A percentile compares a stretch with the other conserved stretches of the same genome.
Conservation (phyloP, 768 basidiomycete genomes). For the Tricholoma saponaceum region DNA sequence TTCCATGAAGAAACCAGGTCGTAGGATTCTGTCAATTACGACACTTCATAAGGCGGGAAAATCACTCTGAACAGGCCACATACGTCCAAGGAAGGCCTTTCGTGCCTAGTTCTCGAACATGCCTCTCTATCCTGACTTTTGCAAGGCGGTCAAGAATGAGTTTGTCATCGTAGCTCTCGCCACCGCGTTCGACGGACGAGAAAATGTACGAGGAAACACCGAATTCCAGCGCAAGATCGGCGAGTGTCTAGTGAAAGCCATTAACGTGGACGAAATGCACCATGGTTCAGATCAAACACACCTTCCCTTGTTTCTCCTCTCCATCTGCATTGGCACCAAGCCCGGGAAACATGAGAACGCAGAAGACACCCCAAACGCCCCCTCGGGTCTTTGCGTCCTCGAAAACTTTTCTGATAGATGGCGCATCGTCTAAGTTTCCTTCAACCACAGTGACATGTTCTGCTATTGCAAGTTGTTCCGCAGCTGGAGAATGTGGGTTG, state of each 20-base stretch:
- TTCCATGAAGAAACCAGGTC: slow-evolving; percentile 42
- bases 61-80: slow-evolving; percentile 8
- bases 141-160: slow-evolving; percentile 22
- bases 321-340: slow-evolving; percentile 35
- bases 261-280: no score
- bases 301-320: slow-evolving; percentile 37
- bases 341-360: slow-evolving; percentile 35
- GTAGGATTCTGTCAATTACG: slow-evolving; percentile 27
- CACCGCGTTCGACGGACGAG: slow-evolving; percentile 35
- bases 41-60: neutral
- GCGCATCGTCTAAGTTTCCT: slow-evolving; percentile 28
- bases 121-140: slow-evolving; percentile 34
- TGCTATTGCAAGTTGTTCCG: slow-evolving; percentile 19
- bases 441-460: slow-evolving; percentile 29
- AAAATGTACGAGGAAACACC: slow-evolving; percentile 30
- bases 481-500: slow-evolving; percentile 22
- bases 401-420: slow-evolving; percentile 28
- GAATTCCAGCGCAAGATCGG: slow-evolving; percentile 33
- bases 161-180: slow-evolving; percentile 29
- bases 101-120: slow-evolving; percentile 25
- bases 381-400: slow-evolving; percentile 25
- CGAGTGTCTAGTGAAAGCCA: slow-evolving; percentile 21
- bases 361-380: slow-evolving; percentile 36
- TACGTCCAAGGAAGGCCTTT: slow-evolving; percentile 35
- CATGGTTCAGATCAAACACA: slow-evolving; percentile 10